These are phyloP conservation scores for Moesziomyces globuligerus DNA, from an alignment of 1,284 basidiomycete species.

Conservation along the genomic window DNA sequence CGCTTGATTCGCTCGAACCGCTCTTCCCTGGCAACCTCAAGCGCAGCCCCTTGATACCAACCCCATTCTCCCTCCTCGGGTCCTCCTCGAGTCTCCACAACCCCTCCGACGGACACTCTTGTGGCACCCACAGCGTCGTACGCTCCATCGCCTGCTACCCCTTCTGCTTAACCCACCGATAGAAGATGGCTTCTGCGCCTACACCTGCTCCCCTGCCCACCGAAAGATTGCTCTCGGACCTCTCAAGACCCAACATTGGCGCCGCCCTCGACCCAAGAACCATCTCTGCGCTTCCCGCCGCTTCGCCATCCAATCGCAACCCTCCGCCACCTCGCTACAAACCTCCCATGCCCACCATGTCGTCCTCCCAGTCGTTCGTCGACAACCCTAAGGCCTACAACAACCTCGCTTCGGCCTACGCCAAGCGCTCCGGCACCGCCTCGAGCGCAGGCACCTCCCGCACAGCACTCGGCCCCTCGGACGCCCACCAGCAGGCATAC, in stretches of 20 bases:
- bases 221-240: conserved; percentile 16
- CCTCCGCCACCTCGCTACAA: conserved; percentile 8
- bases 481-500: conserved; percentile 8
- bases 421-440: conserved; percentile 36
- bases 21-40: no score
- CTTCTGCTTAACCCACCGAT: conserved; percentile 3
- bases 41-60: no score
- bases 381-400: conserved; percentile 33
- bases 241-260: conserved; percentile 17
- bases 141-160: no score
- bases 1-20: no score
- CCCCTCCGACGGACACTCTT: no score
- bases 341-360: conserved; percentile 20
- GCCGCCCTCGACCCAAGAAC: conserved; percentile 23
- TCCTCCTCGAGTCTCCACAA: no score
- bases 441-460: conserved; percentile 14
- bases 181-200: conserved; percentile 44
- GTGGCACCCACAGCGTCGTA: no score
- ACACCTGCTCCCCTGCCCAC: conserved; percentile 24
- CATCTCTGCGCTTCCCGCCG: conserved; percentile 20
- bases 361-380: conserved; percentile 15
- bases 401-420: conserved; percentile 31
- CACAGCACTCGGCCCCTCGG: conserved; percentile 12
- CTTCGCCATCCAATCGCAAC: conserved; percentile 6
- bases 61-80: no score